These are phyloP conservation scores for Plenodomus lindquistii DNA, from an alignment of 2,329 filamentous ascomycete species.

Conservation along the genomic window DNA sequence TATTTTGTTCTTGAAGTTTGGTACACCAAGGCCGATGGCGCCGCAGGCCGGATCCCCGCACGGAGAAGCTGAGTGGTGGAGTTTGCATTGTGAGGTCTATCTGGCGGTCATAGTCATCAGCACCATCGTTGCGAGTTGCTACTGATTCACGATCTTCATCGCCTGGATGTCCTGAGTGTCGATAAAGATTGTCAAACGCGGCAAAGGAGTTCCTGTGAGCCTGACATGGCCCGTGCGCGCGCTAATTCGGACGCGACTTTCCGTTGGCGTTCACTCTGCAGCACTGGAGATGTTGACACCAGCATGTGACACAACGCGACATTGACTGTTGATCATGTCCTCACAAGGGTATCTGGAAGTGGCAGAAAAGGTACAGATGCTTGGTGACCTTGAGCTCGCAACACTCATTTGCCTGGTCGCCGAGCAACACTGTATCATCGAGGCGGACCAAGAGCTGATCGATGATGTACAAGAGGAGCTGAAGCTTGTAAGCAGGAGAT, in stretches of 20 bases:
- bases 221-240: neutral
- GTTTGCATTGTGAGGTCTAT: neutral
- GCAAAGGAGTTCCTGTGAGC: neutral
- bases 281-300: neutral
- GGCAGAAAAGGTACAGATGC: constrained; percentile 65
- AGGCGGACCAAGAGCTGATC: constrained; percentile 66
- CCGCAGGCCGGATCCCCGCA: neutral
- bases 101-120: too few species aligned
- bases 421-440: constrained; percentile 86
- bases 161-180: too few species aligned
- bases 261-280: neutral
- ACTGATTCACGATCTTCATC: too few species aligned
- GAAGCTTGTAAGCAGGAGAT: constrained; percentile 60
- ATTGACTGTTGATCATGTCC: neutral
- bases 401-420: constrained; percentile 78
- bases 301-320: neutral
- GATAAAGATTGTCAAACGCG: too few species aligned
- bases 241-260: neutral
- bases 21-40: neutral
- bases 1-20: neutral
- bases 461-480: constrained; percentile 75
- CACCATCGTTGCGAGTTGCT: too few species aligned
- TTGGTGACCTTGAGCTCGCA: constrained; percentile 88
- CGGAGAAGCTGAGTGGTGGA: neutral
- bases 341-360: neutral